Conservation (phyloP, 371 early-diverging fungal species). For the Sporodiniella umbellata region DNA sequence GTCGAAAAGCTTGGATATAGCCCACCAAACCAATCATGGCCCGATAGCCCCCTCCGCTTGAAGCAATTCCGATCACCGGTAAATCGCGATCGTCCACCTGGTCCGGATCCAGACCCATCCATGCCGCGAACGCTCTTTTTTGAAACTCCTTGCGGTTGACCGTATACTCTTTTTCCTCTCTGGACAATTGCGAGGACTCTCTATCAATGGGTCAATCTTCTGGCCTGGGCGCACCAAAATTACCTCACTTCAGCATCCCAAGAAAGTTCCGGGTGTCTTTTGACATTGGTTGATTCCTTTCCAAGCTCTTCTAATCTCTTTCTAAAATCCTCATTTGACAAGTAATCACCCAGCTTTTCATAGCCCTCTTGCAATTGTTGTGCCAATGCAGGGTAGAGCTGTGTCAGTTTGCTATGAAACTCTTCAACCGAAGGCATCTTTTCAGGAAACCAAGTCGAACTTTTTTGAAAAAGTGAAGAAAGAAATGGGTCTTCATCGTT, state of each 20-base stretch:
- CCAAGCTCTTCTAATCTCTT: slow-evolving; percentile 25
- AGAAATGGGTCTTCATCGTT: slow-evolving; percentile 13
- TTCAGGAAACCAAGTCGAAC: slow-evolving; percentile 7
- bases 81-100: slow-evolving; percentile 60
- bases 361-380: slow-evolving; percentile 29
- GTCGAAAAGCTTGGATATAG: slow-evolving; percentile 53
- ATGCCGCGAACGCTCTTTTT: slow-evolving; percentile 58
- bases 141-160: slow-evolving; percentile 43
- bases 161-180: slow-evolving; percentile 49
- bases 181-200: slow-evolving; percentile 29
- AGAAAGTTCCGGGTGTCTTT: slow-evolving; percentile 26
- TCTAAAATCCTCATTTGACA: slow-evolving; percentile 38
- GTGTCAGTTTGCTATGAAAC: slow-evolving; percentile 17
- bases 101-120: slow-evolving; percentile 55
- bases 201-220: slow-evolving; percentile 17
- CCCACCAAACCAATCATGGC: slow-evolving; percentile 68
- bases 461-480: slow-evolving; percentile 13
- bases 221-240: slow-evolving; percentile 9
- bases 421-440: slow-evolving; percentile 21
- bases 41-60: slow-evolving; percentile 73
- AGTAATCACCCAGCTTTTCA: slow-evolving; percentile 29
- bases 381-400: slow-evolving; percentile 25
- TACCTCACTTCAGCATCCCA: slow-evolving; percentile 32
- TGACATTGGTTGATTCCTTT: slow-evolving; percentile 11
- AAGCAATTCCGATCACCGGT: slow-evolving; percentile 62